Evolutionary conservation across 2,329 filamentous ascomycete species (phyloP), one percentile per base, ranked within the genome.

Genomic region (Calycina herbarum): DNA sequence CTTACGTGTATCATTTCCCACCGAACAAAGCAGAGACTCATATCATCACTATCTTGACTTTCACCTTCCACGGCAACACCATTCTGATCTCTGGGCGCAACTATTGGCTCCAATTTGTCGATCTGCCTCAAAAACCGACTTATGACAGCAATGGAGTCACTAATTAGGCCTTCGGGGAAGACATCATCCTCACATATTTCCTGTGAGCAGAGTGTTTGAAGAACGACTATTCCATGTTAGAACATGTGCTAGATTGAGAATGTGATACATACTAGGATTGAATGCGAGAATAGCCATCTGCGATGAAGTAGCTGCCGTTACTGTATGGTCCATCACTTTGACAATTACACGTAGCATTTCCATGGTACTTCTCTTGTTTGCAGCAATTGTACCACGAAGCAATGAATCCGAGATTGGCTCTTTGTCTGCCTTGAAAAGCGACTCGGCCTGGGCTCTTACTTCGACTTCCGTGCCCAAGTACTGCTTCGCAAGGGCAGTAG

Each of bases 401-500:
- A 57, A 48, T 24, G 61, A 57, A 60, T 71, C 67, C 6, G 69
- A 56, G 11, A 71, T 65, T 13, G 57, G 54, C n/a, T 62, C 38
- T 45, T 61, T 63, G 15, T 51, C 64, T 11, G 10, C 24, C 27
- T 56, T 59, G 15, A 60, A 54, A 45, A 68, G 63, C 24, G 35
- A 15, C 15, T 69, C 66, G 31, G 71, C 71, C 64, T 73, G 72
- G 42, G 66, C 61, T 6, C 73, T 67, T 35, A 70, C 59, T 56
- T 73, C 68, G 31, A 62, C 20, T 33, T 74, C 74, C 33, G 67
- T 64, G 5, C 66, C 61, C 7, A 83, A 78, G 70, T 86, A 87
- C 67, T 89, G 85, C 7, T 83, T 79, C 51, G 87, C 75, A 27
- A 86, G 80, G 65, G 86, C 83, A 63, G 82, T 80, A 69, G 88